Conservation (phyloP, 768 basidiomycete genomes). For the Pholiota microspora region DNA sequence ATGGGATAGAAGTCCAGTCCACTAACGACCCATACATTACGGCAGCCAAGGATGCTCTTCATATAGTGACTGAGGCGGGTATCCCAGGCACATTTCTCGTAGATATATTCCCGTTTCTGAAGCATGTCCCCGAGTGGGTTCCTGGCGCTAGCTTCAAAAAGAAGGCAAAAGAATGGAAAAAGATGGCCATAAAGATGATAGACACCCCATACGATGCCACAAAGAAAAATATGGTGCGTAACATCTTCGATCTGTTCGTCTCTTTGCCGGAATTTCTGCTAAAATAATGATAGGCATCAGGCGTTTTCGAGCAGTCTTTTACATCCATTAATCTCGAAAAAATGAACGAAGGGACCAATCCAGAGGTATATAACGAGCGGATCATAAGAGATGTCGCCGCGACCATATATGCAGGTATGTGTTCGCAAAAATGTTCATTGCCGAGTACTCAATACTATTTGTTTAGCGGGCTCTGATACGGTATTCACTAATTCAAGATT, state of each 20-base stretch:
- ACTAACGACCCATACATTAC: slow-evolving; percentile 28
- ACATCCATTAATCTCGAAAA: slow-evolving; percentile 21
- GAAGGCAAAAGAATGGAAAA: slow-evolving; percentile 45
- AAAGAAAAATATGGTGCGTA: slow-evolving; percentile 24
- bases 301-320: slow-evolving; percentile 16
- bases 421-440: slow-evolving; percentile 11
- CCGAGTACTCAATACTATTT: not conserved
- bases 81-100: slow-evolving; percentile 45
- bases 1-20: slow-evolving; percentile 32
- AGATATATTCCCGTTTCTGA: slow-evolving; percentile 36
- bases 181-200: slow-evolving; percentile 30
- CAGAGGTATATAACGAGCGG: slow-evolving; percentile 15
- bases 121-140: slow-evolving; percentile 53
- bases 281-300: slow-evolving; percentile 11
- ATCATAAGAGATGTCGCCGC: slow-evolving; percentile 35
- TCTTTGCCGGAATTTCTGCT: not conserved
- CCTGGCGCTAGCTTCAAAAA: slow-evolving; percentile 59
- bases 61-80: slow-evolving; percentile 29
- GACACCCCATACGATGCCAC: slow-evolving; percentile 34
- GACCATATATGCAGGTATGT: slow-evolving; percentile 28
- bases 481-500: slow-evolving; percentile 8
- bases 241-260: too few species aligned
- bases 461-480: slow-evolving; percentile 22
- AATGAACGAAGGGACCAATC: slow-evolving; percentile 20
- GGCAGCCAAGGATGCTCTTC: slow-evolving; percentile 21